Evolutionary conservation across 1,284 basidiomycete species (phyloP).

Genomic region (Pyrrhoderma lamaoense): DNA sequence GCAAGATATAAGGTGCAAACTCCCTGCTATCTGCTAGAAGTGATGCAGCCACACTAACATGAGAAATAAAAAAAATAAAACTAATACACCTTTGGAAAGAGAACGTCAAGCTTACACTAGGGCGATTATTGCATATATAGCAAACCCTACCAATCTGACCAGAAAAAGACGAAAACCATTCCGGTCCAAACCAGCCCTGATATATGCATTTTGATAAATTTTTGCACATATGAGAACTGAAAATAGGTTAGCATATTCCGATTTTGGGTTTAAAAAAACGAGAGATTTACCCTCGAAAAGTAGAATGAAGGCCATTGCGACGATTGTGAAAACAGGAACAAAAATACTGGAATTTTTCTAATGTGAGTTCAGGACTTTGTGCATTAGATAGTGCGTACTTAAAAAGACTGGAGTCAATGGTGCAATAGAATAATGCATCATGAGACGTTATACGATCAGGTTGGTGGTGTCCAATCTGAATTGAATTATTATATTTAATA

Average conservation of each 20-base stretch:
- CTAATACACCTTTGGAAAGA: background rate
- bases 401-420: constrained; percentile 11
- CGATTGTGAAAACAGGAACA: constrained; percentile 12
- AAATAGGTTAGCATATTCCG: background rate
- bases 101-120: constrained; percentile 6
- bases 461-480: constrained; percentile 14
- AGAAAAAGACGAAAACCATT: constrained; percentile 10
- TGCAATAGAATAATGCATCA: constrained; percentile 16
- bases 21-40: constrained; percentile 8
- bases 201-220: constrained; percentile 14
- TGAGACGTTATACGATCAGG: constrained; percentile 1
- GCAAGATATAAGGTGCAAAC: constrained; percentile 16
- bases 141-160: constrained; percentile 15
- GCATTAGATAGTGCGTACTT: constrained; percentile 1
- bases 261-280: background rate
- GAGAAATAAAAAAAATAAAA: background rate
- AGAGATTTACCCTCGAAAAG: constrained; percentile 14
- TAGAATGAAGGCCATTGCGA: constrained; percentile 16
- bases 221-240: constrained; percentile 14
- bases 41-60: constrained; percentile 8
- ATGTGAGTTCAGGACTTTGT: background rate
- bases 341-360: constrained; percentile 7
- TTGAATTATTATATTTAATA: background rate
- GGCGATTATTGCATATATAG: constrained; percentile 16
- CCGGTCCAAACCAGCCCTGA: constrained; percentile 8